phyloP scores from a whole-genome alignment of 1,284 basidiomycete species.

The Erythrobasidium hasegawianum region DNA sequence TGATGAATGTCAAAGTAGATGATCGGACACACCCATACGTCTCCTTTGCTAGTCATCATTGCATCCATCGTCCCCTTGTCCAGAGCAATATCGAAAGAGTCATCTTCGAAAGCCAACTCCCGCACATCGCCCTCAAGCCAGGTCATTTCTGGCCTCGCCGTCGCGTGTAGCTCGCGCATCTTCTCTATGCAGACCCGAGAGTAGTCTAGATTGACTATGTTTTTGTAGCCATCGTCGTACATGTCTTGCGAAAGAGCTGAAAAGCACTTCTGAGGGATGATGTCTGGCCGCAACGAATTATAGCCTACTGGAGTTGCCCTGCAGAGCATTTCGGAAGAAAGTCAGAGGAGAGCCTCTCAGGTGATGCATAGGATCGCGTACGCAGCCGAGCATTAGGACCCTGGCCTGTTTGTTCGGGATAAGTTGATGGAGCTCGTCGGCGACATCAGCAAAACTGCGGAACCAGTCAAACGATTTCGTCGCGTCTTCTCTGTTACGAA shows the following conservation, averaged over 20 bases:
- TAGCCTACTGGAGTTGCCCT: conserved; percentile 65
- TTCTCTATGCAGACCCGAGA: conserved; percentile 73
- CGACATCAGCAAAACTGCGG: conserved; percentile 67
- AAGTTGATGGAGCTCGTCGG: conserved; percentile 58
- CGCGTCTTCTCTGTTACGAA: conserved; percentile 57
- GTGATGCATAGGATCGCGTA: too few relatives aligned
- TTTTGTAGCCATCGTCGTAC: conserved; percentile 82
- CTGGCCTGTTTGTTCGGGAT: conserved; percentile 63
- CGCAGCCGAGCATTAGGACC: conserved; percentile 82
- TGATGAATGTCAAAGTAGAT: not conserved
- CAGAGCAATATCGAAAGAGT: conserved; percentile 75
- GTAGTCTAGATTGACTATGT: conserved; percentile 82
- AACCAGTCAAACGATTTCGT: conserved; percentile 75
- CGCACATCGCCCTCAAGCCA: conserved; percentile 53
- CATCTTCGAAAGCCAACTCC: conserved; percentile 62
- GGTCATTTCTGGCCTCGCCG: conserved; percentile 64
- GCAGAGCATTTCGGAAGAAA: not conserved
- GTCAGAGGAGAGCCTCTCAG: too few relatives aligned
- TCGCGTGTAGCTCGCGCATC: conserved; percentile 64
- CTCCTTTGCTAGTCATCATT: conserved; percentile 81
- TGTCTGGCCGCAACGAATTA: too few relatives aligned
- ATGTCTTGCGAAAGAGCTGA: conserved; percentile 52
- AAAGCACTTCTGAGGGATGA: too few relatives aligned
- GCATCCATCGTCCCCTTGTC: conserved; percentile 97
- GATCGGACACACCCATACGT: conserved; percentile 68